These are phyloP conservation scores for Microsporum canis DNA, from an alignment of 2,329 filamentous ascomycete genomes.

Conservation along the genomic window DNA sequence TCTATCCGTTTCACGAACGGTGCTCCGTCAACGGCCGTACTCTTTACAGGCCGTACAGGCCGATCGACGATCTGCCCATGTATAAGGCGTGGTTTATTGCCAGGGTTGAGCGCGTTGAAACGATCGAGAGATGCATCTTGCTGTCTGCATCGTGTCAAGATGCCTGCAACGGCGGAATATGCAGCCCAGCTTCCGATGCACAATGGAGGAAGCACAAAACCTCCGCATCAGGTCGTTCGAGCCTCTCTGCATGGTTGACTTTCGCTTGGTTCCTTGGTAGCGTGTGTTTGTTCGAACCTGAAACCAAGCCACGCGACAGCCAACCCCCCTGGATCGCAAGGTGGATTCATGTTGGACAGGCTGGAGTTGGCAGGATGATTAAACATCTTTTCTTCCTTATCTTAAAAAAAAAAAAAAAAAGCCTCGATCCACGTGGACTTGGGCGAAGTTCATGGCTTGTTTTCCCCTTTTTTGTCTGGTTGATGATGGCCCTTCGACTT, in stretches of 20 bases:
- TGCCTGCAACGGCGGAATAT: too few species aligned
- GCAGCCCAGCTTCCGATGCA: neutral
- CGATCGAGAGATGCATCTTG: too few species aligned
- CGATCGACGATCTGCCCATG: too few species aligned
- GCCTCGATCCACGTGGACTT: neutral
- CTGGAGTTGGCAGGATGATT: neutral
- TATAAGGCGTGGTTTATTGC: too few species aligned
- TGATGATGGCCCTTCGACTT: neutral
- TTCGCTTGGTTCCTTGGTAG: neutral
- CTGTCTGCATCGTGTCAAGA: too few species aligned
- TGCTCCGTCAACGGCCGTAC: too few species aligned
- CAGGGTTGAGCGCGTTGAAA: too few species aligned
- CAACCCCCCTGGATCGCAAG: neutral
- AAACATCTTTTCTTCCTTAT: neutral
- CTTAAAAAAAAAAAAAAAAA: neutral
- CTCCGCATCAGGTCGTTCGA: too few species aligned
- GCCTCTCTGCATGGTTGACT: neutral
- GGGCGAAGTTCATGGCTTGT: neutral
- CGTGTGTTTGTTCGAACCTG: neutral
- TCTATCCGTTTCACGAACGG: too few species aligned
- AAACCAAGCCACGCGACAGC: neutral
- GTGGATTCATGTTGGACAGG: neutral
- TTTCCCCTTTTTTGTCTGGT: neutral
- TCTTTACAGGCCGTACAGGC: too few species aligned
- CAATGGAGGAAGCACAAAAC: neutral